Evolutionary conservation across 768 basidiomycete species (phyloP).

Genomic region (Trametes gibbosa): DNA sequence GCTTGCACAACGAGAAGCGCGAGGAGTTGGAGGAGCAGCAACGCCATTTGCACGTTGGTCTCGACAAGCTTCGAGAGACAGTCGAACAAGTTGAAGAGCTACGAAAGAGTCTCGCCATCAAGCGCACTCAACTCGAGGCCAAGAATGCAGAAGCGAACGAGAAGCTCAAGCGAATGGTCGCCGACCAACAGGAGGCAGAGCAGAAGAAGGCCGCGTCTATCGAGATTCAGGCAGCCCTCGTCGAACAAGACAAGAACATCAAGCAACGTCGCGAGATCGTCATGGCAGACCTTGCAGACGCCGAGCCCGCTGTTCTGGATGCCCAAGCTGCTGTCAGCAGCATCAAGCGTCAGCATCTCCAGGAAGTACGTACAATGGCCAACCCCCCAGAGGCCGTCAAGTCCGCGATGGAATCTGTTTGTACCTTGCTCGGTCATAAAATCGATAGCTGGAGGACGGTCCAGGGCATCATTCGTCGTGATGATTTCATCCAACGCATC

Average conservation of each 20-base stretch:
- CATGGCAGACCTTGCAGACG: conserved; percentile 93
- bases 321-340: conserved; percentile 96
- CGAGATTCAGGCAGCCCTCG: conserved; percentile 90
- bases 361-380: conserved; percentile 97
- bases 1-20: conserved; percentile 92
- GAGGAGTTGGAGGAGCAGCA: conserved; percentile 99
- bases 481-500: conserved; percentile 95
- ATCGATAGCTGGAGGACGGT: conserved; percentile 97
- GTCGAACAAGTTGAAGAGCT: conserved; percentile 97
- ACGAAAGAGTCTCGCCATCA: conserved; percentile 90
- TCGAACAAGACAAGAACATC: conserved; percentile 87
- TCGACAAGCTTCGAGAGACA: conserved; percentile 94
- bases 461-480: conserved; percentile 91
- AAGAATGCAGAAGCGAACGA: conserved; percentile 96
- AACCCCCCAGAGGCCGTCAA: conserved; percentile 98
- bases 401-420: conserved; percentile 97
- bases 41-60: conserved; percentile 94
- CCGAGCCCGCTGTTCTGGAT: conserved; percentile 94
- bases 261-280: conserved; percentile 85
- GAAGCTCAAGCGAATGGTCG: conserved; percentile 96
- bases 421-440: conserved; percentile 93
- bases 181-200: conserved; percentile 98
- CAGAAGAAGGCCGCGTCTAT: conserved; percentile 97
- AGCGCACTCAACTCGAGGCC: conserved; percentile 86
- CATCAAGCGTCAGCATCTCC: conserved; percentile 92